Conservation (phyloP, 1,284 basidiomycete species). For the Rhodotorula sp. region DNA sequence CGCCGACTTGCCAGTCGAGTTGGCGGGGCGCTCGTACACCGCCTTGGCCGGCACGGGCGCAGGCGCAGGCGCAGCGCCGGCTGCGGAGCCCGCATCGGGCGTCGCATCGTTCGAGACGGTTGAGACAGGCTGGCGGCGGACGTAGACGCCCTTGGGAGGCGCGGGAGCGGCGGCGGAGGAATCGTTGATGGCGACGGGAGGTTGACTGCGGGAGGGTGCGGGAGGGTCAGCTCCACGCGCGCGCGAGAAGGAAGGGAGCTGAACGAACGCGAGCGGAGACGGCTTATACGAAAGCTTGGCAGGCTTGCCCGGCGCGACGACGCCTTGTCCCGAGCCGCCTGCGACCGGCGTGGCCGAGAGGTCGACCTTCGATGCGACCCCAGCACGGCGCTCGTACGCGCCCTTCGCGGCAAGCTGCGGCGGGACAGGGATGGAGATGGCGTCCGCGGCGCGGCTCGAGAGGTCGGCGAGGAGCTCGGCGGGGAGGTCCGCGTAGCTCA, state of each 20-base stretch:
- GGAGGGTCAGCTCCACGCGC: neutral
- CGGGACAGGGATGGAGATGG: conserved; percentile 2
- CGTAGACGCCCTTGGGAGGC: conserved; percentile 30
- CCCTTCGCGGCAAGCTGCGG: neutral
- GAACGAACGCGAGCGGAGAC: neutral
- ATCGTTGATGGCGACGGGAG: neutral
- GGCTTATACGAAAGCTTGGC: conserved; percentile 11
- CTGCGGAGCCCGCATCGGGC: neutral
- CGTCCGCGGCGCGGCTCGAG: neutral
- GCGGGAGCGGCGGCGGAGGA: neutral
- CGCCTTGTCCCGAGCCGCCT: neutral
- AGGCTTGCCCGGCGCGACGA: neutral
- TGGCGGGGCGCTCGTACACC: conserved; percentile 23
- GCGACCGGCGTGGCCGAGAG: neutral
- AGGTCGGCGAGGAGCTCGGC: neutral
- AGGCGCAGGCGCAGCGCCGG: neutral
- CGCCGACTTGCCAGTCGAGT: neutral
- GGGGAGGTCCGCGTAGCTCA: conserved; percentile 14
- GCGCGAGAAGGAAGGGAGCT: neutral
- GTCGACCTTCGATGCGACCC: neutral
- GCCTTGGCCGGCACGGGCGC: conserved; percentile 7
- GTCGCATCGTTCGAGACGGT: neutral
- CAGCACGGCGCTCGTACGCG: conserved; percentile 1
- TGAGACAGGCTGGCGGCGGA: conserved; percentile 14
- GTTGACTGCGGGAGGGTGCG: neutral